Evolutionary conservation across 1,284 basidiomycete species (phyloP).

Genomic region (Sanghuangporus baumii): DNA sequence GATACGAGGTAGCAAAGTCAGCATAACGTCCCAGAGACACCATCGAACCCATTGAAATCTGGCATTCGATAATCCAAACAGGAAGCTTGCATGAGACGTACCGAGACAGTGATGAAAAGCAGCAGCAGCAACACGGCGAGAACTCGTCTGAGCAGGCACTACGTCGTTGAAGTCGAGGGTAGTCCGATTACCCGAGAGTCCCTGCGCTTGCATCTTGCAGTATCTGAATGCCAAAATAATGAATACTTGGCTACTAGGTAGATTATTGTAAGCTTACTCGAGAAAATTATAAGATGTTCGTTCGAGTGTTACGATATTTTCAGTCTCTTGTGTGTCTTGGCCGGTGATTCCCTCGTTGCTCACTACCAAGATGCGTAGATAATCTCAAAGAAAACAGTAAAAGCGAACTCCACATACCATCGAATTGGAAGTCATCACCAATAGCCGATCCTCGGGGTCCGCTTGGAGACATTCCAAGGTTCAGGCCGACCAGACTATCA

Average conservation of each 20-base stretch:
- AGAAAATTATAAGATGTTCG: conserved; percentile 72
- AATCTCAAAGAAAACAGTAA: background rate
- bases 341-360: conserved; percentile 30
- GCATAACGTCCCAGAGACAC: background rate
- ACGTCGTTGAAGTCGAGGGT: conserved; percentile 58
- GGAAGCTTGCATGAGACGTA: conserved; percentile 29
- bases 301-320: conserved; percentile 53
- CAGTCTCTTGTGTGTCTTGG: conserved; percentile 47
- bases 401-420: conserved; percentile 38
- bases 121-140: conserved; percentile 67
- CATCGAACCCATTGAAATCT: background rate
- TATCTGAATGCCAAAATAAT: conserved; percentile 43
- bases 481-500: conserved; percentile 34
- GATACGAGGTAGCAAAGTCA: conserved; percentile 1
- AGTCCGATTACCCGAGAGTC: conserved; percentile 41
- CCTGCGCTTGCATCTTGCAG: conserved; percentile 65
- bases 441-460: conserved; percentile 28
- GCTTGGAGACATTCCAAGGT: conserved; percentile 42
- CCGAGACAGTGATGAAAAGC: conserved; percentile 79
- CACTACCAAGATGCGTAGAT: background rate
- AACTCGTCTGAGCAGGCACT: conserved; percentile 58
- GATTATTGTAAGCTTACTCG: conserved; percentile 42
- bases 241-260: background rate
- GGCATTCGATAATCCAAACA: background rate
- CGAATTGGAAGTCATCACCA: conserved; percentile 60